A percentile compares a stretch with the other conserved stretches of the same genome.
Evolutionary conservation across 306 rosid species (phyloP).

Genomic region (Lathyrus oleraceus): DNA sequence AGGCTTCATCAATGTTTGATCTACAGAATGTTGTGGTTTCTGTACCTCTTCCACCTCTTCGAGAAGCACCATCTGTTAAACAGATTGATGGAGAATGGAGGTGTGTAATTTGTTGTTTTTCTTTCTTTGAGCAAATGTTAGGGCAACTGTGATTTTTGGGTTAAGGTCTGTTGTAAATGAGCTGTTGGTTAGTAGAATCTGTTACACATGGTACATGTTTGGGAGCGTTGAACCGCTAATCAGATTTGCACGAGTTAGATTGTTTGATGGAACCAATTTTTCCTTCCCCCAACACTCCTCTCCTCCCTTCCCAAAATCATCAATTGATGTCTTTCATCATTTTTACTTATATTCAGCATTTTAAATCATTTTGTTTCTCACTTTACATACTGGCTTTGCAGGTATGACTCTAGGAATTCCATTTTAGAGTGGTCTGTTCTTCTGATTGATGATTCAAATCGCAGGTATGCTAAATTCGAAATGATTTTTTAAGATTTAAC

Average conservation of each 20-base stretch:
- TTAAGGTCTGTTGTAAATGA: not conserved
- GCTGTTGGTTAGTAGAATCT: not conserved
- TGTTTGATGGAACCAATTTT: not conserved
- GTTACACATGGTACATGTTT: not conserved
- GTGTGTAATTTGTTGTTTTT: conserved; percentile 39
- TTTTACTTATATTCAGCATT: not conserved
- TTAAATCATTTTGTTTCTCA: conserved; percentile 13
- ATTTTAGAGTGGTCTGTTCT: conserved; percentile 90
- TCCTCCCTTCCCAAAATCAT: not conserved
- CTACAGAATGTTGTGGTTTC: conserved; percentile 73
- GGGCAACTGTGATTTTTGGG: conserved; percentile 3
- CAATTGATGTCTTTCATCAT: not conserved
- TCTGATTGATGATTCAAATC: conserved; percentile 83
- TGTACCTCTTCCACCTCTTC: conserved; percentile 95
- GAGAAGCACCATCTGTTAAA: conserved; percentile 83
- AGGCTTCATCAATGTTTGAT: conserved; percentile 85
- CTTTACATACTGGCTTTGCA: conserved; percentile 34
- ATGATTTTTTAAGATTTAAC: conserved; percentile 1
- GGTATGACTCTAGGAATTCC: conserved; percentile 90
- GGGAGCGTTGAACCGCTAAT: not conserved
- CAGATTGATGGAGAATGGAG: conserved; percentile 96
- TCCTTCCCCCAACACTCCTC: not conserved
- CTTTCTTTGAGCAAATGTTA: conserved; percentile 2
- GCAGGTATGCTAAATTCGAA: conserved; percentile 59
- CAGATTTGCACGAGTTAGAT: conserved; percentile 1